Evolutionary conservation across 805 yeast genomes (phyloP).

Genomic region (Nakazawaea laoshanensis): DNA sequence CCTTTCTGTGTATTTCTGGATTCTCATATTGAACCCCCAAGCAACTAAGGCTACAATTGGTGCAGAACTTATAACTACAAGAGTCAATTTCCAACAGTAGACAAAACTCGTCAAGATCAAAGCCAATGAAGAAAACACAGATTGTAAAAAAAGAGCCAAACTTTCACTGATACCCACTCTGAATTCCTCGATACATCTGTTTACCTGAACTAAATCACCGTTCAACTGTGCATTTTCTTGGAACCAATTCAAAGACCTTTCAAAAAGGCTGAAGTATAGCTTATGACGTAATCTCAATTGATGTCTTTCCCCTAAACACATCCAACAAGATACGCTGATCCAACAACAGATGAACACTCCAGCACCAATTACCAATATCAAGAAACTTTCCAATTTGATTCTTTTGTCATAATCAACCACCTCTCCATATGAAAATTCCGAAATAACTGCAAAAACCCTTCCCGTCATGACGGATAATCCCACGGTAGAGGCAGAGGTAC

Average conservation of each 20-base stretch:
- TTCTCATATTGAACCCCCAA: slow-evolving; percentile 37
- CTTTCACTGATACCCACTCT: slow-evolving; percentile 63
- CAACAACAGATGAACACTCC: slow-evolving; percentile 38
- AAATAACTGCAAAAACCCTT: slow-evolving; percentile 41
- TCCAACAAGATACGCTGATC: slow-evolving; percentile 54
- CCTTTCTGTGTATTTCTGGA: slow-evolving; percentile 35
- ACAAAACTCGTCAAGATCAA: slow-evolving; percentile 58
- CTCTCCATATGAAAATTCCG: slow-evolving; percentile 23
- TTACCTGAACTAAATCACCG: slow-evolving; percentile 59
- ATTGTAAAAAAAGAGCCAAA: slow-evolving; percentile 46
- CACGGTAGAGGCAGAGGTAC: slow-evolving; percentile 53
- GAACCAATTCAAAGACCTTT: slow-evolving; percentile 49
- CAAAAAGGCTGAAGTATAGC: slow-evolving; percentile 36
- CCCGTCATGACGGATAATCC: slow-evolving; percentile 61
- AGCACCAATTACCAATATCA: slow-evolving; percentile 36
- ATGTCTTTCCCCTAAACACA: slow-evolving; percentile 64
- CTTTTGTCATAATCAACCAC: slow-evolving; percentile 25
- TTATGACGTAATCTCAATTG: slow-evolving; percentile 44
- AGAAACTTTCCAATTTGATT: slow-evolving; percentile 22
- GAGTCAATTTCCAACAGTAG: slow-evolving; percentile 79
- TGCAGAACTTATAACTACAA: slow-evolving; percentile 64
- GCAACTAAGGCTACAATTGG: slow-evolving; percentile 57
- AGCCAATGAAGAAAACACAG: slow-evolving; percentile 43
- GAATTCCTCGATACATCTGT: slow-evolving; percentile 68
- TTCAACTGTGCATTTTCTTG: slow-evolving; percentile 46